phyloP scores from a whole-genome alignment of 1,139 yeast genomes.

The Yamadazyma blattariae region DNA sequence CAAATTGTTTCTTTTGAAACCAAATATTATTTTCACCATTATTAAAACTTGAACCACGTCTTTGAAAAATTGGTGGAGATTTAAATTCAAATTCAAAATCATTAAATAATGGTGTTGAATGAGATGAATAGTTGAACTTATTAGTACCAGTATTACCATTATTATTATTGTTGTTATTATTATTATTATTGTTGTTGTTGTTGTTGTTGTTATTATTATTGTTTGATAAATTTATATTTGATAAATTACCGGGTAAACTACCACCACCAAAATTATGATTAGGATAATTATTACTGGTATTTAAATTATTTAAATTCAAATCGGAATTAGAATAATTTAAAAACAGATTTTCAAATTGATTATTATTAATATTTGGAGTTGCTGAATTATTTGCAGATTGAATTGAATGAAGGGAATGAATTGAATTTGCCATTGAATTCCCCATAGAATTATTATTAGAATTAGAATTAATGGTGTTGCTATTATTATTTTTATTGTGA shows the following conservation, averaged over 20 bases:
- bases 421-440: too few relatives aligned
- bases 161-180: too few relatives aligned
- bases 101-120: conserved; percentile 14
- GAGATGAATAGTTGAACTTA: neutral
- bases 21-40: conserved; percentile 6
- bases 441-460: too few relatives aligned
- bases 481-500: neutral
- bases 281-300: neutral
- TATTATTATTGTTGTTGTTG: neutral
- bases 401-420: too few relatives aligned
- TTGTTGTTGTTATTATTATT: neutral
- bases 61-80: conserved; percentile 3
- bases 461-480: neutral
- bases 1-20: neutral
- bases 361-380: too few relatives aligned
- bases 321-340: too few relatives aligned
- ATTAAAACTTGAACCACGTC: conserved; percentile 6
- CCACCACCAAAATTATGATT: neutral
- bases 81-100: conserved; percentile 11
- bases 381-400: too few relatives aligned
- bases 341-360: too few relatives aligned
- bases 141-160: too few relatives aligned
- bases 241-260: neutral
- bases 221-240: neutral
- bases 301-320: too few relatives aligned